Base-by-base conservation (phyloP, 1,284 basidiomycete species). In the Trametes sp. region DNA sequence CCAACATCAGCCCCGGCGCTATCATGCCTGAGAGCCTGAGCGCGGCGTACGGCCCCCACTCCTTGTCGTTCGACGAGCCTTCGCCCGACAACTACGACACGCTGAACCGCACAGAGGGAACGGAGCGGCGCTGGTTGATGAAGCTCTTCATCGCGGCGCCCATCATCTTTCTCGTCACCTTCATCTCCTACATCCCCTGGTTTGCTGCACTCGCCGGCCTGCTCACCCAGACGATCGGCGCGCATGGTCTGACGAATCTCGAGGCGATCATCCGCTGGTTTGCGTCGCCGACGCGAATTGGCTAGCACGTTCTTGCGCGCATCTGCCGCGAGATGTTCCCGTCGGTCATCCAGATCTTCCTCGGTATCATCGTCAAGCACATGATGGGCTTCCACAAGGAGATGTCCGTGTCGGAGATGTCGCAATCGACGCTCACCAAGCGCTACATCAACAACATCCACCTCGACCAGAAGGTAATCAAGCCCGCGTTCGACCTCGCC, bases 231-330 rank as follows among this genome's bases (percentile, higher is more conserved):
- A 75, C 76, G 0, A 63, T 68, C 26, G 64, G 78, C 50, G 7
- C 59, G 7, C 59, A 54, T 4, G 71, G 72, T 13, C 64, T 77
- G 38, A 76, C 76, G 50, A 66, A 75, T 8, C 63, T 81, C 29
- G 76, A 78, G 64, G 66, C 76, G 7, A 76, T 81, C 42, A 78
- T 82, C 48, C 73, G 69, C 62, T 81, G 79, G 79, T 81, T 81
- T 64, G 72, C 80, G 7, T 64, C 72, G 31, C 78, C 79, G 0
- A 51, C 70, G 21, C 79, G 80, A n/a, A 70, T 82, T 21, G 62
- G 72, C 9, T 80, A 72, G 63, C 80, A 81, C 59, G 72, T 74
- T 0, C 49, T 81, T 4, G 77, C 79, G 7, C 74, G 78, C 29
- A 65, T 81, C 36, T 74, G 77, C 16, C 75, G 78, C 24, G 75